Percentiles rank a stretch among this genome's conserved stretches.
Conservation (phyloP, 2,329 filamentous ascomycete species). For the Dothiorella sarmentorum region DNA sequence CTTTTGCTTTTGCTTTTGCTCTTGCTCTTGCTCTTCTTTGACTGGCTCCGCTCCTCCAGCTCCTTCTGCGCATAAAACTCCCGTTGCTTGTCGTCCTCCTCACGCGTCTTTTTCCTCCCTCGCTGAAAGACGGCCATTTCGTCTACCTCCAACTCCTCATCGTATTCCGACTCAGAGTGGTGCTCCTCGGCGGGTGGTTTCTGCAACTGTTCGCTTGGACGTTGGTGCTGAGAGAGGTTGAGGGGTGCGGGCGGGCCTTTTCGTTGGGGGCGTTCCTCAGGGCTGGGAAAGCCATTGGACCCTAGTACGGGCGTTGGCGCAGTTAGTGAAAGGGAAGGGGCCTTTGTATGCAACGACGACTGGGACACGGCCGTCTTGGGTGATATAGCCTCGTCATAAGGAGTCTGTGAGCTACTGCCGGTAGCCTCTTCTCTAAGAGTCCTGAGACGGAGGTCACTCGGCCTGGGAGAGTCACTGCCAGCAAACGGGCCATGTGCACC, state of each 20-base stretch:
- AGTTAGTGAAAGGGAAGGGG: slow-evolving; percentile 37
- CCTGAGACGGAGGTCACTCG: slow-evolving; percentile 11
- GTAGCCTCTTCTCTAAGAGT: slow-evolving; percentile 6
- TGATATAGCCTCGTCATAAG: slow-evolving; percentile 15
- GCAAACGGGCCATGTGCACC: neutral
- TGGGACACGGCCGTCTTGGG: slow-evolving; percentile 10
- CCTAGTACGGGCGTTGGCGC: slow-evolving; percentile 39
- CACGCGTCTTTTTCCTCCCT: slow-evolving; percentile 77
- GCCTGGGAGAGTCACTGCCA: neutral
- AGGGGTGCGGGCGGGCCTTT: slow-evolving; percentile 85
- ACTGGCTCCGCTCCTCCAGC: slow-evolving; percentile 66
- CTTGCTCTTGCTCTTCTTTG: slow-evolving; percentile 62
- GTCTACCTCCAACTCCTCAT: slow-evolving; percentile 64
- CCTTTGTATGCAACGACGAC: slow-evolving; percentile 23
- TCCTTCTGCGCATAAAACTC: slow-evolving; percentile 66
- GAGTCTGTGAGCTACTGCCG: neutral
- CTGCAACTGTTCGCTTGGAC: slow-evolving; percentile 44
- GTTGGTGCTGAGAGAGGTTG: slow-evolving; percentile 57
- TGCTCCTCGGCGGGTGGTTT: slow-evolving; percentile 52
- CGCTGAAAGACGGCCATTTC: slow-evolving; percentile 59
- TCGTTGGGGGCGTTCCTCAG: slow-evolving; percentile 50
- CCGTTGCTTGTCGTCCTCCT: slow-evolving; percentile 79
- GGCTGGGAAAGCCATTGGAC: slow-evolving; percentile 35
- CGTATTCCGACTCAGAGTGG: slow-evolving; percentile 73
- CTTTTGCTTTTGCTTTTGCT: slow-evolving; percentile 46